phyloP scores from a whole-genome alignment of 129 eudicot genomes.

The carrot (Daucus carota) region DNA sequence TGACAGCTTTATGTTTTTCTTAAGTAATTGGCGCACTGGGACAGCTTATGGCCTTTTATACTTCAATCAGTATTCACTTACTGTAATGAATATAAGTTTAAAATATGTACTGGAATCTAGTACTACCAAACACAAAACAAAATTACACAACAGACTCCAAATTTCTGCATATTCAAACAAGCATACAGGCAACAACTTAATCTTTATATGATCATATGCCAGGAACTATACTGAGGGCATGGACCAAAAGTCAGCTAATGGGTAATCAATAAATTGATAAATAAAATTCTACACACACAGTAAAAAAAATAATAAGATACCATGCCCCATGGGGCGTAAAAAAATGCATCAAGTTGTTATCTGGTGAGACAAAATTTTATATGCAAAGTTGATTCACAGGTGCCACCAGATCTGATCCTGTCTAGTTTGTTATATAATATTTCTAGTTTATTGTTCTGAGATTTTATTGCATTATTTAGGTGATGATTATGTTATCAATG shows the following conservation, averaged over 20 bases:
- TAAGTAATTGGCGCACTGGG: background rate
- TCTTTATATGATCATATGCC: background rate
- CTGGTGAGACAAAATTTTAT: background rate
- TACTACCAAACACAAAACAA: background rate
- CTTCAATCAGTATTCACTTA: background rate
- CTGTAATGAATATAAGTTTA: background rate
- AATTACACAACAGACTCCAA: background rate
- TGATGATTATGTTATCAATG: background rate
- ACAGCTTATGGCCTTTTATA: background rate
- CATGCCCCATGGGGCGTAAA: background rate
- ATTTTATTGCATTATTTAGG: background rate
- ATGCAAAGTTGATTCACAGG: background rate
- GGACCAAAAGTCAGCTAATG: background rate
- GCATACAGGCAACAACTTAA: background rate
- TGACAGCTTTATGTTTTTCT: background rate
- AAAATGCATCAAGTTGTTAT: background rate
- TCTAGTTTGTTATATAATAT: background rate
- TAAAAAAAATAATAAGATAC: too few relatives aligned
- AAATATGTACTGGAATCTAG: background rate
- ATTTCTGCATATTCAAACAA: background rate
- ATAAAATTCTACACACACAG: background rate
- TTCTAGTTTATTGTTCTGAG: background rate
- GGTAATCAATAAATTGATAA: background rate
- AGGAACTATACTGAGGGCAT: background rate
- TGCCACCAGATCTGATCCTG: background rate